Evolutionary conservation across 2,329 filamentous ascomycete species (phyloP), one percentile per base, ranked within the genome.

Genomic region (Aspergillus fumigatus): DNA sequence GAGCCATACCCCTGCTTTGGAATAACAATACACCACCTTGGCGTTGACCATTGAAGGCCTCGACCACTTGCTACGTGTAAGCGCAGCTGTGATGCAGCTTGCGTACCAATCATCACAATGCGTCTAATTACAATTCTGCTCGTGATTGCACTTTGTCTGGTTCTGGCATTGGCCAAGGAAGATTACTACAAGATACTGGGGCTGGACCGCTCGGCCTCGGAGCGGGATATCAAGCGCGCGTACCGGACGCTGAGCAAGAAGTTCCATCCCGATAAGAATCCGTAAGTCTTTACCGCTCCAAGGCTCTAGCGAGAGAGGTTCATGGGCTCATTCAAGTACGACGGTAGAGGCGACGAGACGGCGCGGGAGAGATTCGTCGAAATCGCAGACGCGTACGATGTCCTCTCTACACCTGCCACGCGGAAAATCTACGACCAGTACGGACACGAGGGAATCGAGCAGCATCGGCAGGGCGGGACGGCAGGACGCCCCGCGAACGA

Each of bases 261-360:
- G 73, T 97, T 84, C 74, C 94, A 99, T 71, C 94, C 94, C 3
- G 94, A 99, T 76, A 99, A 99, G 83, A 97, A 97, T 68, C 92
- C 93, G 88, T 94, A 83, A 67, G 88, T 78, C 17, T 27, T 32
- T 32, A 14, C 10, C 29, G 9, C 27, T 10, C 29, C 10, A 11
- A 32, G 10, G 29, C 3, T 3, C 4, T 17, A 10, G 52, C 32
- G 21, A 29, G 45, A 17, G 19, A 32, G n/a, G n/a, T n/a, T n/a
- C n/a, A n/a, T n/a, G 7, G 25, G 25, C 25, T 26, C 1, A 26
- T 7, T 7, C 25, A 6, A 7, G 25, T 26, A 6, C 25, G 25
- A 6, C 25, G 25, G 45, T 64, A 94, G 90, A 55, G 88, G 87
- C 63, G 88, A 97, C 71, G 80, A 89, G 17, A 80, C 84, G 4